Evolutionary conservation across 257 asterid genomes (phyloP), one percentile per base, ranked within the genome.

Genomic region (Ehretia macrophylla): DNA sequence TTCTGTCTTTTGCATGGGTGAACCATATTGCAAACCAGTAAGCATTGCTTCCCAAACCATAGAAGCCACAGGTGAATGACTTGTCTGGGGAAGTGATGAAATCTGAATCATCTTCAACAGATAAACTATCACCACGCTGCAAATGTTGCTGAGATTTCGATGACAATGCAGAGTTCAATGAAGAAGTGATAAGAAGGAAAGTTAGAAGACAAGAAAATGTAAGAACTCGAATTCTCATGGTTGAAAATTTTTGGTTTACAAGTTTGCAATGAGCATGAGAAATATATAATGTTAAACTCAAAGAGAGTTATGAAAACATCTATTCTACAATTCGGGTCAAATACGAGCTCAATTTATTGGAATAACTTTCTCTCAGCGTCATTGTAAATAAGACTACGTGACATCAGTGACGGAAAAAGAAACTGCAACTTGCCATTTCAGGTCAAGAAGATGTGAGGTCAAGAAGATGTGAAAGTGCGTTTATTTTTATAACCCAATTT

Each of bases 1-100:
- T 87, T 72, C 64, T 82, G 49, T 82, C 77, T 39, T 40, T 50
- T 51, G 96, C 80, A 53, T 80, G 75, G 5, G 90, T 77, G 85
- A 61, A 85, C 96, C 96, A 87, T 35, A 85, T 75, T 0, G 80
- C 91, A 44, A 87, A 63, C 80, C 79, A 83, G 61, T 70, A 73
- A 51, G 92, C 96, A 67, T 87, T 87, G 54, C 65, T 63, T 5
- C 80, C 92, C 3, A 69, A 46, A 27, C 68, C 27, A 4, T 75
- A 58, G 72, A 87, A 87, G 1, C 96, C 96, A 19, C 82, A 79
- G 8, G 83, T 83, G 73, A 87, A 87, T 23, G 89, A 45, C 11
- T 54, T 58, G 39, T 83, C 83, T 0, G 75, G 79, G 8, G 92
- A 85, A 23, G 66, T 72, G 62, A 87, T 69, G 54, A 74, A 81